Evolutionary conservation across 805 yeast species (phyloP), one percentile per base, ranked within the genome.

Genomic region (Kazachstania kunashirensis): DNA sequence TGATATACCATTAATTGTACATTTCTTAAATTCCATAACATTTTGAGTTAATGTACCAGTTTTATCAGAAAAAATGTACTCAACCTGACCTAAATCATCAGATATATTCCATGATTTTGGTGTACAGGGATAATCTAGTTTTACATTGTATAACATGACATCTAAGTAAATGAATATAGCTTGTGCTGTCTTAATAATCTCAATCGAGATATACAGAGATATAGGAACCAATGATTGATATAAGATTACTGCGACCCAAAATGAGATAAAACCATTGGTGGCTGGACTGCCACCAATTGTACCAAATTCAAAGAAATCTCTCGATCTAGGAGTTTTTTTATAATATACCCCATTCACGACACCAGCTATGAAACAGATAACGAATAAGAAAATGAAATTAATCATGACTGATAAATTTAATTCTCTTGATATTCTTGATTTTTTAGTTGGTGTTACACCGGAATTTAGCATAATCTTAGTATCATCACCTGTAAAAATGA

Each of bases 71-170:
- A 83, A 83, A 35, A 83, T 75, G 52, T 83, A 83, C 55, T 83
- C 94, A 46, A 83, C 77, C 57, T 83, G 94, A 21, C 94, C 94
- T 48, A 83, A 63, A 58, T 83, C 94, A 65, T 83, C 94, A 4
- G 88, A 79, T 24, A 83, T 83, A 52, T 73, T 79, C 94, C 94
- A 83, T 0, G 88, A 71, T 52, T 83, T 81, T 6, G 94, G 92
- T 6, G 81, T 77, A 54, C 94, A 83, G 2, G 94, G 92, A 51
- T 75, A 82, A 55, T 83, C 92, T 41, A 83, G 59, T 38, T 60
- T 68, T 29, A 68, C 75, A 49, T 80, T 77, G 54, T 82, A 83
- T 77, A 83, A 72, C 34, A 70, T 61, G 24, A 76, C 75, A 59
- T 83, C 94, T 3, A 84, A 76, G 49, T 77, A 79, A 38, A 83